These are phyloP conservation scores for Fraxinus floribunda DNA, from an alignment of 305 asterid genomes.

Conservation along the genomic window DNA sequence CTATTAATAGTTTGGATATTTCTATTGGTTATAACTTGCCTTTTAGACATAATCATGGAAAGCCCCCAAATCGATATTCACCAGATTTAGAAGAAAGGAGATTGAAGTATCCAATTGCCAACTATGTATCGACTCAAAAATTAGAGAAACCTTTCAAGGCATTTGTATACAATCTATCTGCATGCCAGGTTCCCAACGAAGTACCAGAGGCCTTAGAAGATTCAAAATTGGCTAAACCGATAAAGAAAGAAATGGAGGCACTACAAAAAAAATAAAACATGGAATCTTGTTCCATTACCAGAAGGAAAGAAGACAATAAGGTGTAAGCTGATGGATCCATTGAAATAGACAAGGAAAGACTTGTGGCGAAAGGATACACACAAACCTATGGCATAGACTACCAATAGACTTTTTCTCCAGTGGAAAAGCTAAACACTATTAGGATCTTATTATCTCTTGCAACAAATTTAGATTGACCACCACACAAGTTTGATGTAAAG, in stretches of 20 bases:
- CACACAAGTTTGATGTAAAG: background rate
- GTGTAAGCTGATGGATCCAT: background rate
- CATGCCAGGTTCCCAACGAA: background rate
- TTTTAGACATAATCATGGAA: background rate
- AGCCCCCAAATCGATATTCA: background rate
- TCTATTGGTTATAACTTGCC: background rate
- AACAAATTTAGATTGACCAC: background rate
- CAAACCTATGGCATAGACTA: background rate
- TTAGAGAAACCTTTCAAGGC: background rate
- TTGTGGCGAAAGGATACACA: background rate
- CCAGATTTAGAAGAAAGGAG: background rate
- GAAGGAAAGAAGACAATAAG: background rate
- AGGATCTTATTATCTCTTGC: background rate
- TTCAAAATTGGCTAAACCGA: background rate
- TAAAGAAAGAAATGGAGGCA: background rate
- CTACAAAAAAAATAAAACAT: too few species aligned
- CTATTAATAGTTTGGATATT: too few species aligned
- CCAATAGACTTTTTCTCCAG: background rate
- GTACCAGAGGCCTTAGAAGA: background rate
- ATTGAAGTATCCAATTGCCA: background rate
- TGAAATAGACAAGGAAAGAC: background rate
- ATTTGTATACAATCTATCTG: background rate
- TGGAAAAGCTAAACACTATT: background rate
- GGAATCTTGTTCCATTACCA: background rate
- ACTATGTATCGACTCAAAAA: background rate